Base-by-base conservation (phyloP, 441 rosid species). In the Omphalea diandra region DNA sequence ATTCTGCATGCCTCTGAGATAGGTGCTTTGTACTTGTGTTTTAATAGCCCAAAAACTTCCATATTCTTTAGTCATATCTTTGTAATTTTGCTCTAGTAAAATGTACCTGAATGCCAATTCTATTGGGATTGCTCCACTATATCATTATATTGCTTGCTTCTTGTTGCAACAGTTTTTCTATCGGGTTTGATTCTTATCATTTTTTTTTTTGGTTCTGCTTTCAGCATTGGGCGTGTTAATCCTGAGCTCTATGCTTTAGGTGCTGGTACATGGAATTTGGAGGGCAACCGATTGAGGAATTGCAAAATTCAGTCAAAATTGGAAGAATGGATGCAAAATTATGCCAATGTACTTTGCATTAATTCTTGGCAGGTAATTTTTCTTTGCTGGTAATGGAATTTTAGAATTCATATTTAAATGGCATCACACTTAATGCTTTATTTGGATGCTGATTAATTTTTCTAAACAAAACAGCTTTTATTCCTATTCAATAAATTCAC, bases 201-300 rank as follows among this genome's bases (percentile, higher is more conserved):
- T 62, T 7, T 18, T n/a, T 43, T 54, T 44, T 22, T 31, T 22
- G 53, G 40, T 3, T 36, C 58, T 70, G 10, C 59, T 75, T 81
- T 58, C 91, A 95, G 97, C 86, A 95, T 93, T 73, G 99, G 99
- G 31, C 87, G 77, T 80, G 97, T 95, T 70, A 88, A 91, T 74
- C 95, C 95, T 65, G 96, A 95, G 85, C 91, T 95, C 44, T 91
- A 90, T 80, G 95, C 97, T 77, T 81, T 95, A 74, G 97, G 86
- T 62, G 81, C 86, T 70, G 85, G 92, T 69, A 82, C 84, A 63
- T 84, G 86, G 88, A 85, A 80, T 75, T 61, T 81, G 72, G 86
- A 83, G 58, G 75, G 69, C 60, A 15, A 52, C 50, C 62, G 59
- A 22, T n/a, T 15, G 18, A 74, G 73, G 7, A 72, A 77, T 47